Percentiles rank a stretch among this genome's conserved stretches.
phyloP scores from a whole-genome alignment of 352 stramenopile genomes.

The Phytophthora pini region DNA sequence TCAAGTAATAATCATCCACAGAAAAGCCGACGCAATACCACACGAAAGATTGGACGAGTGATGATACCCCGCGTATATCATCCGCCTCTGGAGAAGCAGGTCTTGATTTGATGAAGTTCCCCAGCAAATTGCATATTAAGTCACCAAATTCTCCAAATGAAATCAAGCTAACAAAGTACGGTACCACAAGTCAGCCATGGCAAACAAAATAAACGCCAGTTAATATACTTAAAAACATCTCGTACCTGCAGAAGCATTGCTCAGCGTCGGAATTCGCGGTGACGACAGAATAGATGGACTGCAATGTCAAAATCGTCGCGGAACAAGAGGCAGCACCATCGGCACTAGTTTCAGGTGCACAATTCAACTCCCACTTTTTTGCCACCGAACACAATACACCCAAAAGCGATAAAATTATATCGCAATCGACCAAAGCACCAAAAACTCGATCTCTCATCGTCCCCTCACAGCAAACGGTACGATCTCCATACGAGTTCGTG shows the following conservation, averaged over 20 bases:
- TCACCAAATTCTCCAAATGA: conserved; percentile 31
- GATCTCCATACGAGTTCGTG: background rate
- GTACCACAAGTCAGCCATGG: conserved; percentile 2
- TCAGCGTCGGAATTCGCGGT: conserved; percentile 16
- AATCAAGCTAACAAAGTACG: conserved; percentile 23
- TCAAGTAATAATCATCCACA: conserved; percentile 19
- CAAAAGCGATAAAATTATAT: conserved; percentile 46
- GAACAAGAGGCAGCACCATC: conserved; percentile 2
- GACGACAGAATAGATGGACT: conserved; percentile 28
- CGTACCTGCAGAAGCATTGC: conserved; percentile 25
- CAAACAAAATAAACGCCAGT: background rate
- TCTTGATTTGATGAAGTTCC: background rate
- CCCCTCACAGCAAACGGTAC: conserved; percentile 1
- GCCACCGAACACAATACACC: conserved; percentile 46
- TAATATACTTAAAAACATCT: background rate
- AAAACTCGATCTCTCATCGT: conserved; percentile 39
- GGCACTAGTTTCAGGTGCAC: background rate
- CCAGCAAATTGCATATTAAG: conserved; percentile 24
- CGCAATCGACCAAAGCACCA: conserved; percentile 49
- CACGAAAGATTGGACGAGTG: conserved; percentile 27
- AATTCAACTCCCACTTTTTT: conserved; percentile 15
- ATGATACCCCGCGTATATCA: background rate
- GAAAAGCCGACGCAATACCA: conserved; percentile 38
- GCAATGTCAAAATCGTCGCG: conserved; percentile 19
- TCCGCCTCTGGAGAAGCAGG: background rate